A percentile compares a stretch with the other conserved stretches of the same genome.
Conservation (phyloP, 257 asterid species). For the Penstemon barbatus region DNA sequence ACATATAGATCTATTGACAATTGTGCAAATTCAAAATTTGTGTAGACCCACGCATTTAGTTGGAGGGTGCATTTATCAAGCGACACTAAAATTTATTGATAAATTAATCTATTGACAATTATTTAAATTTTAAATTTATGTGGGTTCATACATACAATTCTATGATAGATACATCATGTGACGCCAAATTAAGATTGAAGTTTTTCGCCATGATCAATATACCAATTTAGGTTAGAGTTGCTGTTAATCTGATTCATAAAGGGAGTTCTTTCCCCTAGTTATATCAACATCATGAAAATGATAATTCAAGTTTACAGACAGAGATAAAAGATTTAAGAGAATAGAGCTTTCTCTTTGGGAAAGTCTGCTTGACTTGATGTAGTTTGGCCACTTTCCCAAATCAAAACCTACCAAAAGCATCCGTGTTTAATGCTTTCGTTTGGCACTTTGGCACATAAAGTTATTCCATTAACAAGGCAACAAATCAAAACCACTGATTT, state of each 20-base stretch:
- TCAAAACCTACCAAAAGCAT: constrained; percentile 20
- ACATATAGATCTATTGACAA: no score
- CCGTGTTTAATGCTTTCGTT: constrained; percentile 34
- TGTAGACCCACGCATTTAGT: no score
- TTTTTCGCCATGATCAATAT: no score
- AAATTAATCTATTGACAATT: no score
- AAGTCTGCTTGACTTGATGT: constrained; percentile 33
- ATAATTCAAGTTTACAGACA: constrained; percentile 14
- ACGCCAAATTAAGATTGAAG: no score
- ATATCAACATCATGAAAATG: constrained; percentile 23
- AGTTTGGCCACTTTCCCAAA: constrained; percentile 42
- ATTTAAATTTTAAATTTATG: no score
- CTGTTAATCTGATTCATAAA: constrained; percentile 1
- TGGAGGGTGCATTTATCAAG: no score
- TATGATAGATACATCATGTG: no score
- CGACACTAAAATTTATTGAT: no score
- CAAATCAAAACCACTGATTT: constrained; percentile 19
- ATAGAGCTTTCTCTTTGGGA: constrained; percentile 28
- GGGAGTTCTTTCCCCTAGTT: neutral
- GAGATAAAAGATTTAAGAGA: neutral
- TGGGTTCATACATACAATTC: no score
- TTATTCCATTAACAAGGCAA: constrained; percentile 36
- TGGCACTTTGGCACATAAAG: constrained; percentile 41
- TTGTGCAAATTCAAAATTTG: no score
- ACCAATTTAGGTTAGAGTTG: neutral